These are phyloP conservation scores for Beauveria caledonica DNA, from an alignment of 2,329 filamentous ascomycete genomes.

Conservation along the genomic window DNA sequence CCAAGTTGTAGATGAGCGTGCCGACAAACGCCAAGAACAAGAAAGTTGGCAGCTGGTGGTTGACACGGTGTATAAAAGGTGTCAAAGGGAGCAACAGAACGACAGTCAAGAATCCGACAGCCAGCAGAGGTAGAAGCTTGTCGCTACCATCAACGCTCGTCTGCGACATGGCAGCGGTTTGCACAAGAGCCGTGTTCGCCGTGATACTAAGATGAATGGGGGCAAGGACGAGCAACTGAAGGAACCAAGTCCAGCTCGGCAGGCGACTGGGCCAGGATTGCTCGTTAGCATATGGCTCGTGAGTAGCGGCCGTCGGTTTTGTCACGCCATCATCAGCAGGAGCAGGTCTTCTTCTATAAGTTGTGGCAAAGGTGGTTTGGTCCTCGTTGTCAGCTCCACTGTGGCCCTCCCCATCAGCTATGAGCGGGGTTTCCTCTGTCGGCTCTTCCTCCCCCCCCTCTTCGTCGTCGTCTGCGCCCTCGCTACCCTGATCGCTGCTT, in stretches of 20 bases:
- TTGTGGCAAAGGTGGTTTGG: slow-evolving; percentile 46
- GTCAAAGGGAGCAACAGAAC: slow-evolving; percentile 67
- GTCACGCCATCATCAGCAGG: slow-evolving; percentile 28
- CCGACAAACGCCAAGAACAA: slow-evolving; percentile 63
- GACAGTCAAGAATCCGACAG: slow-evolving; percentile 59
- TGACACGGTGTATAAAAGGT: slow-evolving; percentile 82
- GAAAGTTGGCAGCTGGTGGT: slow-evolving; percentile 72
- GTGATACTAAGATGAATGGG: slow-evolving; percentile 71
- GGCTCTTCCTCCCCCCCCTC: slow-evolving; percentile 22
- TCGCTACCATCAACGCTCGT: slow-evolving; percentile 78
- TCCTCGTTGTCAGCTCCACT: slow-evolving; percentile 24
- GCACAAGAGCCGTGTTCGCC: slow-evolving; percentile 65
- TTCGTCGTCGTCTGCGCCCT: slow-evolving; percentile 13
- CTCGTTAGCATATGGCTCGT: slow-evolving; percentile 55
- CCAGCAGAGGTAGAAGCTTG: slow-evolving; percentile 62
- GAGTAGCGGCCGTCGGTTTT: slow-evolving; percentile 17
- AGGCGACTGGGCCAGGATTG: slow-evolving; percentile 78
- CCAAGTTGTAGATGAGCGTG: slow-evolving; percentile 77
- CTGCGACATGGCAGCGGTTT: slow-evolving; percentile 66
- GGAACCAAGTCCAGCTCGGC: slow-evolving; percentile 76
- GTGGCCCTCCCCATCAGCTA: slow-evolving; percentile 26
- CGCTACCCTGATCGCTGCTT: neutral
- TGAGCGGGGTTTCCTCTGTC: slow-evolving; percentile 48
- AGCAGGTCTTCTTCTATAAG: slow-evolving; percentile 40
- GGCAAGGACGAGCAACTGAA: slow-evolving; percentile 74